Evolutionary conservation across 768 basidiomycete species (phyloP).

Genomic region (Trametopsis cervina): DNA sequence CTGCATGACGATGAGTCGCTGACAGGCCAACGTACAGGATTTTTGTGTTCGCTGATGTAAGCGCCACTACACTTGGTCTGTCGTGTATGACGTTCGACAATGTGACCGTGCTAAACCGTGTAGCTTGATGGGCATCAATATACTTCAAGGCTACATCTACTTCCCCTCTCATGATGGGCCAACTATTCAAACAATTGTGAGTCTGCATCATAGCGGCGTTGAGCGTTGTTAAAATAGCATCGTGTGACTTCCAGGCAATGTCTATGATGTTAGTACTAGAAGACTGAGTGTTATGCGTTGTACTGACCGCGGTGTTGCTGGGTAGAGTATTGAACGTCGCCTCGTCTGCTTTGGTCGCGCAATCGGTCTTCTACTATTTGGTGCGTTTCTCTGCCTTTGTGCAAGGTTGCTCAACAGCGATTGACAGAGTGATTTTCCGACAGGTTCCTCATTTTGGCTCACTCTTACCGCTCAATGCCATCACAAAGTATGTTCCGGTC

Average conservation of each 20-base stretch:
- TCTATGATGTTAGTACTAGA: conserved; percentile 7
- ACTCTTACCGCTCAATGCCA: conserved; percentile 27
- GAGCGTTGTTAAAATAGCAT: too few species aligned
- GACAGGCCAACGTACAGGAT: conserved; percentile 2
- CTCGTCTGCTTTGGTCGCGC: conserved; percentile 34
- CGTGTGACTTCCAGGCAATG: conserved; percentile 13
- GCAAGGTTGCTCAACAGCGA: neutral
- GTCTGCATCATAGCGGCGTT: too few species aligned
- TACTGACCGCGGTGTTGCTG: neutral
- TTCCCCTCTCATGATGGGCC: conserved; percentile 28
- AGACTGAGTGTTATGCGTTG: neutral
- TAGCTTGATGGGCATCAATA: conserved; percentile 34
- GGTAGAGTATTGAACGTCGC: conserved; percentile 28
- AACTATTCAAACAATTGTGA: conserved; percentile 26
- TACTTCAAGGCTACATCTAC: conserved; percentile 36
- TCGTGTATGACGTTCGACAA: too few species aligned
- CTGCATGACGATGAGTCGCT: neutral
- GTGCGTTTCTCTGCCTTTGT: conserved; percentile 17
- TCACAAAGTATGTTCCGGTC: conserved; percentile 29
- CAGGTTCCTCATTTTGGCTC: conserved; percentile 41
- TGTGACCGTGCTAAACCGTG: neutral
- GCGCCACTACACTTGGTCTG: neutral
- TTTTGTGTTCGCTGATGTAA: conserved; percentile 9
- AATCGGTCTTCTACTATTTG: conserved; percentile 40
- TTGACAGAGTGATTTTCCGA: too few species aligned